Evolutionary conservation across 2,329 filamentous ascomycete species (phyloP).

Genomic region (Cyphellophora europaea): DNA sequence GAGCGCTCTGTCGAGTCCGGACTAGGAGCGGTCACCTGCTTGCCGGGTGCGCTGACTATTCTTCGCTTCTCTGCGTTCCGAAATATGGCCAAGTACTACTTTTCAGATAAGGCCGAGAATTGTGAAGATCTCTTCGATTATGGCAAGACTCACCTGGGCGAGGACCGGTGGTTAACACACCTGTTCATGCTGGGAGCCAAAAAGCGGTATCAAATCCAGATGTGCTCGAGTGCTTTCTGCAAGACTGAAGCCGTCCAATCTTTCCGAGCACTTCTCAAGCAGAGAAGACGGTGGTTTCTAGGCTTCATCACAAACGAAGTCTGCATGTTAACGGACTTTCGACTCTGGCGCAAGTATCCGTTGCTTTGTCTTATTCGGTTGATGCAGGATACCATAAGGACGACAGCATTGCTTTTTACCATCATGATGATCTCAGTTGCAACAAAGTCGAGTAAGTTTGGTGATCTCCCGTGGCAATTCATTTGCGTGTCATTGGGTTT

Average conservation of each 20-base stretch:
- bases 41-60: constrained; percentile 92
- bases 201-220: constrained; percentile 88
- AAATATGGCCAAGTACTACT: constrained; percentile 97
- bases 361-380: constrained; percentile 78
- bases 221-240: constrained; percentile 96
- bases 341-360: constrained; percentile 85
- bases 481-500: constrained; percentile 85
- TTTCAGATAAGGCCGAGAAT: constrained; percentile 90
- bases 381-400: constrained; percentile 93
- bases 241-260: constrained; percentile 96
- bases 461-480: constrained; percentile 81
- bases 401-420: constrained; percentile 87
- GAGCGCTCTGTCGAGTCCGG: constrained; percentile 92
- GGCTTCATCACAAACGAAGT: constrained; percentile 97
- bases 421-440: constrained; percentile 82
- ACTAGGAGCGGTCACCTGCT: constrained; percentile 86
- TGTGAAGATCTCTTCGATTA: constrained; percentile 96
- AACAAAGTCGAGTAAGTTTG: constrained; percentile 69
- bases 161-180: constrained; percentile 95
- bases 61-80: constrained; percentile 92
- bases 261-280: constrained; percentile 77
- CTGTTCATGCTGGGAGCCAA: constrained; percentile 97
- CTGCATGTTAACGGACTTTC: constrained; percentile 92
- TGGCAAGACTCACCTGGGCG: constrained; percentile 87
- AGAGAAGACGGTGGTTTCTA: constrained; percentile 90